phyloP scores from a whole-genome alignment of 1,139 yeast genomes.

The Pichia sp. region DNA sequence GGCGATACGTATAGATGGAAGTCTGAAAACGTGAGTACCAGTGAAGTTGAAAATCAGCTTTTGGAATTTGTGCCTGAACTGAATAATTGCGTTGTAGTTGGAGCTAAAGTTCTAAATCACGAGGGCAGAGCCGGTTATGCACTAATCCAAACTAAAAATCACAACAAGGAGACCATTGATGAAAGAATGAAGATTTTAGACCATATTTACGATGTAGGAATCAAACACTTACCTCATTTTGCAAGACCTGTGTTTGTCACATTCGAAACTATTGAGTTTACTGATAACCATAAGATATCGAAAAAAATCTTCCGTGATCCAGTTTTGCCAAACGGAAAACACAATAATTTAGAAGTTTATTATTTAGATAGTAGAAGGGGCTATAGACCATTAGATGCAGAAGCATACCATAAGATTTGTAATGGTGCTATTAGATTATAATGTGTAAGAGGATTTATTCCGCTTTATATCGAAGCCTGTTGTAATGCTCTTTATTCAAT shows the following conservation, averaged over 20 bases:
- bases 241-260: conserved; percentile 83
- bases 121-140: conserved; percentile 97
- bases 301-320: conserved; percentile 74
- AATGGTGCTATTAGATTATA: conserved; percentile 11
- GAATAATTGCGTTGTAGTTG: conserved; percentile 77
- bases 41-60: conserved; percentile 78
- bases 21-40: conserved; percentile 90
- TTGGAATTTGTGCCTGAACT: conserved; percentile 37
- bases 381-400: conserved; percentile 32
- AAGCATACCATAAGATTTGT: conserved; percentile 12
- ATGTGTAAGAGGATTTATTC: too few species aligned
- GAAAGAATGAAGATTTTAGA: conserved; percentile 24
- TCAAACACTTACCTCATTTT: conserved; percentile 61
- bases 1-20: conserved; percentile 98
- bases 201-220: conserved; percentile 33
- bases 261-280: conserved; percentile 54
- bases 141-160: conserved; percentile 49
- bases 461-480: too few species aligned
- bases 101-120: conserved; percentile 76
- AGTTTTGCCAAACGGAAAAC: conserved; percentile 63
- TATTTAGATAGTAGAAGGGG: conserved; percentile 49
- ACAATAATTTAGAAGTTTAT: conserved; percentile 53
- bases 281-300: conserved; percentile 83
- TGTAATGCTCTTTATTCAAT: too few species aligned
- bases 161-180: conserved; percentile 28